phyloP scores from a whole-genome alignment of 306 rosid species.

The Sindora glabra region DNA sequence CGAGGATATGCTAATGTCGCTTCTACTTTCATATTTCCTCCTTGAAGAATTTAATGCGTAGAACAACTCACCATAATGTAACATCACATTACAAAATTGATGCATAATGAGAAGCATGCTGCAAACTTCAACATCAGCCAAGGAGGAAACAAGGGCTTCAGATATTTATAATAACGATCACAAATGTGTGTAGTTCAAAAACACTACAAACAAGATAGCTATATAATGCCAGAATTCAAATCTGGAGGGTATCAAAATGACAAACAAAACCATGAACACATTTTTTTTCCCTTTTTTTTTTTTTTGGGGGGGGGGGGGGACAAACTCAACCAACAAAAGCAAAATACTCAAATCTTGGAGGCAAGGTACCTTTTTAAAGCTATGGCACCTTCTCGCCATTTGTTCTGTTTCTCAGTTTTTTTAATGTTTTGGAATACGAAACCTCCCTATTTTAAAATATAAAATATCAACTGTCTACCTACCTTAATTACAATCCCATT shows the following conservation, averaged over 20 bases:
- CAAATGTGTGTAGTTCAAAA: background rate
- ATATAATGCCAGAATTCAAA: slow-evolving; percentile 7
- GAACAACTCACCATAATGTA: no score
- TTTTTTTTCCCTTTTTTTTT: no score
- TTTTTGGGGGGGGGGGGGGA: no score
- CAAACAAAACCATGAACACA: slow-evolving; percentile 12
- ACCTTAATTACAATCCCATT: slow-evolving; percentile 12
- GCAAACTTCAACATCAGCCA: no score
- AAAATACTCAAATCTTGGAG: background rate
- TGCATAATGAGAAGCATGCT: no score
- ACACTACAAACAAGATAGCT: background rate
- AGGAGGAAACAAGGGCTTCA: background rate
- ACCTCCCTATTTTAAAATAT: slow-evolving; percentile 4
- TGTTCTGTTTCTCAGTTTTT: background rate
- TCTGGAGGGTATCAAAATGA: slow-evolving; percentile 1
- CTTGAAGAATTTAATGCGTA: no score
- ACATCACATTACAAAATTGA: no score
- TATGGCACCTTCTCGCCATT: background rate
- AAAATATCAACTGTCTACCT: slow-evolving; percentile 22
- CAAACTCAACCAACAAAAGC: background rate
- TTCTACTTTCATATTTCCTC: no score
- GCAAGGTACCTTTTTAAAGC: background rate
- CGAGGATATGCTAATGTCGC: no score
- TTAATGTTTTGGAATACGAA: background rate
- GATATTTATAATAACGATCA: background rate